Percentiles rank a stretch among this genome's conserved stretches.
Conservation (phyloP, 176 grass and related monocot species). For the Oropetium thomaeum region DNA sequence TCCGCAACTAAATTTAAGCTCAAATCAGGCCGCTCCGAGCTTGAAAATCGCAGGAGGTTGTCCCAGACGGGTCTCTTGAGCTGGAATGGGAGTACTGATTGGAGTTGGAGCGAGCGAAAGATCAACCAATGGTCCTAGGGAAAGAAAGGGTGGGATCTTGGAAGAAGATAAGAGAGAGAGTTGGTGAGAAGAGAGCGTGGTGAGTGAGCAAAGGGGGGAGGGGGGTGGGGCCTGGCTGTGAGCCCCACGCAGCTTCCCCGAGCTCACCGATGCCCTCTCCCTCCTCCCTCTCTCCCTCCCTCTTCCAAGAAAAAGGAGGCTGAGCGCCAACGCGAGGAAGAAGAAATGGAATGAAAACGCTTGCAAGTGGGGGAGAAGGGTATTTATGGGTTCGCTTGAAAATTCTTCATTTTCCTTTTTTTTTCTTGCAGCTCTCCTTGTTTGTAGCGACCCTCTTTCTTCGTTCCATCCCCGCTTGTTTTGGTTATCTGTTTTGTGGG, state of each 20-base stretch:
- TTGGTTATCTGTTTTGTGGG: background rate
- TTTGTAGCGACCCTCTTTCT: conserved; percentile 13
- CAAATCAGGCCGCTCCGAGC: background rate
- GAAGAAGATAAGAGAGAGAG: conserved; percentile 52
- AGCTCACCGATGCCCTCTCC: conserved; percentile 34
- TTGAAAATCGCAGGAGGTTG: background rate
- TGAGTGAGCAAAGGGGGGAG: conserved; percentile 6
- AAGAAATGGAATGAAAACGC: conserved; percentile 28
- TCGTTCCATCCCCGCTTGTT: conserved; percentile 9
- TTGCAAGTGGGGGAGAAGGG: conserved; percentile 2
- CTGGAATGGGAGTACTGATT: background rate
- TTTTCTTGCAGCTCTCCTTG: conserved; percentile 3
- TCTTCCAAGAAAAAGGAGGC: conserved; percentile 44
- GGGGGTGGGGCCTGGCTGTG: conserved; percentile 18
- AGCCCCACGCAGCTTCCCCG: conserved; percentile 50
- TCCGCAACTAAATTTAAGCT: conserved; percentile 24
- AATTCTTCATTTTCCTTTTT: background rate
- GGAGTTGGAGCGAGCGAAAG: conserved; percentile 34
- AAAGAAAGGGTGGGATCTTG: conserved; percentile 46
- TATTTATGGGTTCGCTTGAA: conserved; percentile 32
- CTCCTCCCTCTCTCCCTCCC: conserved; percentile 38
- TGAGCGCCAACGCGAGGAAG: background rate
- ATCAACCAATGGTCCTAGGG: conserved; percentile 51
- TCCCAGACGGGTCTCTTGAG: conserved; percentile 28
- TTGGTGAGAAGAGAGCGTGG: conserved; percentile 52